phyloP scores from a whole-genome alignment of 441 rosid genomes.

The Daphne laureola region DNA sequence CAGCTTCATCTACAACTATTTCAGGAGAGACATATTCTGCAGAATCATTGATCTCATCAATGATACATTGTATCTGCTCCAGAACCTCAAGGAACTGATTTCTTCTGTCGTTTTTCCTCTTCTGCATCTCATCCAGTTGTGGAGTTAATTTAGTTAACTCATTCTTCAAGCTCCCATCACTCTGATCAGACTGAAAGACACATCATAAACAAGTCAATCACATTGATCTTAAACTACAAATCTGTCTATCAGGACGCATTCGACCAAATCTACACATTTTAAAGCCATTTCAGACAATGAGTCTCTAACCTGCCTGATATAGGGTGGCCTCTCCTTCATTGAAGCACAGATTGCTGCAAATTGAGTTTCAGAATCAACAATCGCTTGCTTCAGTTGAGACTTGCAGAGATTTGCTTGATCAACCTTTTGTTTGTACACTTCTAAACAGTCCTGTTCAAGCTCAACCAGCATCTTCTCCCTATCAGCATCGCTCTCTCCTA shows the following conservation, averaged over 20 bases:
- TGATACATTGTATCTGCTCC: conserved; percentile 43
- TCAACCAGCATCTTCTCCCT: conserved; percentile 84
- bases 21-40: conserved; percentile 20
- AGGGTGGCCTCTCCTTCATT: conserved; percentile 85
- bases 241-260: neutral
- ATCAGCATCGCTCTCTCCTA: conserved; percentile 79
- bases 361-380: conserved; percentile 89
- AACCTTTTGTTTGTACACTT: conserved; percentile 89
- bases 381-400: conserved; percentile 73
- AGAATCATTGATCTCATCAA: conserved; percentile 50
- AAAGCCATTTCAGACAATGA: neutral
- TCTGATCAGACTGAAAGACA: conserved; percentile 57
- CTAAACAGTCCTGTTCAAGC: conserved; percentile 90
- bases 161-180: conserved; percentile 66
- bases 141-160: conserved; percentile 70
- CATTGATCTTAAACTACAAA: neutral
- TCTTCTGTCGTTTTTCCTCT: conserved; percentile 63
- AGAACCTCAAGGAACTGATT: conserved; percentile 66
- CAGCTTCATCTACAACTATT: conserved; percentile 53
- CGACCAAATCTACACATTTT: no score
- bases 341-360: conserved; percentile 80
- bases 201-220: neutral
- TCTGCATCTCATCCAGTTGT: conserved; percentile 83
- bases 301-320: conserved; percentile 65
- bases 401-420: conserved; percentile 77